phyloP scores from a whole-genome alignment of 306 rosid species.

The Trifolium repens region DNA sequence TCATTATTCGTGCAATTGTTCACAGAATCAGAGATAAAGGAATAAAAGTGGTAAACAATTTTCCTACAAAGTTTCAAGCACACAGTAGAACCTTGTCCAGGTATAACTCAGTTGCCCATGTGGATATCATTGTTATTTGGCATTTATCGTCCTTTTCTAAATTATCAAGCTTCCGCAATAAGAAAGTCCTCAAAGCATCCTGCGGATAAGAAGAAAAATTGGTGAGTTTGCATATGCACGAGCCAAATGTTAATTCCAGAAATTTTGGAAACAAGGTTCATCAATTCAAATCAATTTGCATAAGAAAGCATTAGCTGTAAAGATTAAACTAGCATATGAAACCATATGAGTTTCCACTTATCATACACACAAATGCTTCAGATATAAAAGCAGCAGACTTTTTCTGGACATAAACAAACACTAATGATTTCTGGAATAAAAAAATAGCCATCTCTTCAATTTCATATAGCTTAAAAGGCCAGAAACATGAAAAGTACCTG shows the following conservation, averaged over 20 bases:
- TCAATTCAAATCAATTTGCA: conserved; percentile 31
- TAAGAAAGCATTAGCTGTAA: conserved; percentile 27
- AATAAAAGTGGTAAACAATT: conserved; percentile 29
- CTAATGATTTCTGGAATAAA: conserved; percentile 18
- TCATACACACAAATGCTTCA: conserved; percentile 7
- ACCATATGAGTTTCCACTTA: conserved; percentile 26
- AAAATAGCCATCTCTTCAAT: conserved; percentile 13
- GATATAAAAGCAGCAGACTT: conserved; percentile 22
- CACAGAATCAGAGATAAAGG: conserved; percentile 24
- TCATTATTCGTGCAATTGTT: conserved; percentile 17
- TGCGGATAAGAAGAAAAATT: conserved; percentile 50
- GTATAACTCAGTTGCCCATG: conserved; percentile 95
- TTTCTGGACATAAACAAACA: neutral
- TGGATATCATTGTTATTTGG: conserved; percentile 98
- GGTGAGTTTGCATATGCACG: conserved; percentile 17
- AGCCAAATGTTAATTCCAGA: conserved; percentile 31
- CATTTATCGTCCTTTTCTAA: conserved; percentile 86
- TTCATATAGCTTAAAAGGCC: conserved; percentile 32
- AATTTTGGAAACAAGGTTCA: conserved; percentile 11
- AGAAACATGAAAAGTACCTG: conserved; percentile 64
- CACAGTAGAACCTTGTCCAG: conserved; percentile 80
- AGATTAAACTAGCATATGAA: conserved; percentile 18
- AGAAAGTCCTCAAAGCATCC: conserved; percentile 94
- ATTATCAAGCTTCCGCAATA: conserved; percentile 87
- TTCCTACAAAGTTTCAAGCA: conserved; percentile 44